A percentile compares a stretch with the other conserved stretches of the same genome.
Evolutionary conservation across 164 flowering plant genomes (phyloP).

Genomic region (Platanus orientalis): DNA sequence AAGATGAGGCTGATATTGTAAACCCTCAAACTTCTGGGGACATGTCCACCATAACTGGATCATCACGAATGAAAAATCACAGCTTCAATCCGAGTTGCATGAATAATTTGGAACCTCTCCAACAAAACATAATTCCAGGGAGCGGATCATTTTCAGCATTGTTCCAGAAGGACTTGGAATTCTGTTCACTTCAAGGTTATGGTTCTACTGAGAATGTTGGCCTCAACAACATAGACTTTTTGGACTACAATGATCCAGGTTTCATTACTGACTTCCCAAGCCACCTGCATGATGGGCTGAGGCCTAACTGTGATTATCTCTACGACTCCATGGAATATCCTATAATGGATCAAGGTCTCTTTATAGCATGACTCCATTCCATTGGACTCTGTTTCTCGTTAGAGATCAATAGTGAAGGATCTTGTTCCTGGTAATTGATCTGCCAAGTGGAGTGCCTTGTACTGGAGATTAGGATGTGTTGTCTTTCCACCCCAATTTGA

Average conservation of each 20-base stretch:
- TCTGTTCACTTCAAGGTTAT: slow-evolving; percentile 41
- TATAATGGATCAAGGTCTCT: slow-evolving; percentile 53
- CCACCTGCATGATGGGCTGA: slow-evolving; percentile 36
- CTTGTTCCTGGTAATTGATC: slow-evolving; percentile 9
- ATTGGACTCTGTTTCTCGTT: slow-evolving; percentile 6
- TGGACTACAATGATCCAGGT: slow-evolving; percentile 31
- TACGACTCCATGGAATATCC: slow-evolving; percentile 46
- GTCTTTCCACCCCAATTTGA: slow-evolving; percentile 11
- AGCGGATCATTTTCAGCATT: slow-evolving; percentile 24
- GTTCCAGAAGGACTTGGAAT: slow-evolving; percentile 33
- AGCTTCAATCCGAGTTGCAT: slow-evolving; percentile 20
- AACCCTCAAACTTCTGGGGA: slow-evolving; percentile 27
- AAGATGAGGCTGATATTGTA: slow-evolving; percentile 17
- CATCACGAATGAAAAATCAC: slow-evolving; percentile 21
- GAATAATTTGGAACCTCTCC: slow-evolving; percentile 23
- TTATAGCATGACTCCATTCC: slow-evolving; percentile 35
- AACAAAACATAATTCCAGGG: slow-evolving; percentile 23
- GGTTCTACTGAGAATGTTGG: slow-evolving; percentile 28
- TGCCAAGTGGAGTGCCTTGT: slow-evolving; percentile 3
- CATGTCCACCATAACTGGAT: slow-evolving; percentile 12
- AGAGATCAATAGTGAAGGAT: slow-evolving; percentile 10
- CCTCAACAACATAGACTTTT: slow-evolving; percentile 31
- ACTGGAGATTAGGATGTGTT: slow-evolving; percentile 11
- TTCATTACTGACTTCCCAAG: slow-evolving; percentile 32
- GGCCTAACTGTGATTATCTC: slow-evolving; percentile 37